Percentiles rank a stretch among this genome's conserved stretches.
These are phyloP conservation scores for Globisporangium recalcitrans DNA, from an alignment of 352 stramenopile genomes.

Conservation along the genomic window DNA sequence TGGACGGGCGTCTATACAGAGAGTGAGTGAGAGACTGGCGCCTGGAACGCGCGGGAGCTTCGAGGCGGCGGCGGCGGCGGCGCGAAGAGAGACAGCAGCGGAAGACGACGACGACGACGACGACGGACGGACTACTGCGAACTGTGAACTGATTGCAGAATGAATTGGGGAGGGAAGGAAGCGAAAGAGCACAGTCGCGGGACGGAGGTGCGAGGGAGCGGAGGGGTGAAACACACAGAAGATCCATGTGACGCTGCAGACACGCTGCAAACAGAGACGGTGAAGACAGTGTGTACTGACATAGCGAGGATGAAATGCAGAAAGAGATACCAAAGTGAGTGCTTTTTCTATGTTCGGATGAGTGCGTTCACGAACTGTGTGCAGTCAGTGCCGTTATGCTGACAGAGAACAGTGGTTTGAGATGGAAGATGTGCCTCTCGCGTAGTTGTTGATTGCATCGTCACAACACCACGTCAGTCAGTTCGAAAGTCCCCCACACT, in stretches of 20 bases:
- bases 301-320: neutral
- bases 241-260: neutral
- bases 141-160: constrained; percentile 10
- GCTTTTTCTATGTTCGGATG: no score
- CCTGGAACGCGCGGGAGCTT: neutral
- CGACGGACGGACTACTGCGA: neutral
- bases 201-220: neutral
- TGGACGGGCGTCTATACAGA: neutral
- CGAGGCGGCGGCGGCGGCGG: no score
- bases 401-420: neutral
- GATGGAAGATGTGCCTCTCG: constrained; percentile 1
- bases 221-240: constrained; percentile 3
- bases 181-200: constrained; percentile 3
- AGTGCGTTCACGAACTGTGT: no score
- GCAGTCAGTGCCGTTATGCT: neutral
- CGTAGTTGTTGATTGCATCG: neutral
- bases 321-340: no score
- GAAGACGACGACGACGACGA: neutral
- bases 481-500: neutral
- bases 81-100: neutral
- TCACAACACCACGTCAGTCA: constrained; percentile 11
- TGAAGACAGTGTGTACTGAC: neutral
- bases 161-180: constrained; percentile 2
- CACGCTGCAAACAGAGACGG: neutral
- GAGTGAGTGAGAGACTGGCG: neutral